Percentiles rank a stretch among this genome's conserved stretches.
Evolutionary conservation across 805 yeast genomes (phyloP).

Genomic region (Yarrowia sp.): DNA sequence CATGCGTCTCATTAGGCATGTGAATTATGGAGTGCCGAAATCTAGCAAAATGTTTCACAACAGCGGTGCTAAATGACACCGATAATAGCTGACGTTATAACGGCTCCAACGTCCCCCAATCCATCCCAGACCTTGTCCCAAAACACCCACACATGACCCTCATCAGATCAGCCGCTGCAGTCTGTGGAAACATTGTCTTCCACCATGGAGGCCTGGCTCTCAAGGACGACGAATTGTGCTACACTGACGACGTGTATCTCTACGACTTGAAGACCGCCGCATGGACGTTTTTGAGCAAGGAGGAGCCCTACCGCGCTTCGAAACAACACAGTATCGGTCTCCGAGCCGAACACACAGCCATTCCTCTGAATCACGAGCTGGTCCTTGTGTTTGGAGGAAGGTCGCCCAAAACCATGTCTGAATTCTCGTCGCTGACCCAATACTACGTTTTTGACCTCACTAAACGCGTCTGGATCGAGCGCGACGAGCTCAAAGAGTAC

Average conservation of each 20-base stretch:
- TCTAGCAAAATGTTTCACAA: slow-evolving; percentile 17
- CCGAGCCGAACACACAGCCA: slow-evolving; percentile 27
- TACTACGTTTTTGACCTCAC: slow-evolving; percentile 26
- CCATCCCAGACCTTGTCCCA: not conserved
- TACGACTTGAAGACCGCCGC: slow-evolving; percentile 27
- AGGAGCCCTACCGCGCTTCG: slow-evolving; percentile 24
- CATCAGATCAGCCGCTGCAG: slow-evolving; percentile 30
- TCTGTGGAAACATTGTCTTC: slow-evolving; percentile 26
- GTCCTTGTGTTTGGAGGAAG: slow-evolving; percentile 28
- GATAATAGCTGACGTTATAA: slow-evolving; percentile 20
- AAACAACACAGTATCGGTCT: slow-evolving; percentile 32
- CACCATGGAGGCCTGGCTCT: slow-evolving; percentile 37
- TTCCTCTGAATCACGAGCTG: slow-evolving; percentile 23
- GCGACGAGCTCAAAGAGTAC: slow-evolving; percentile 16
- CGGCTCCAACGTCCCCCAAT: slow-evolving; percentile 20
- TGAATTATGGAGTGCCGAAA: slow-evolving; percentile 22
- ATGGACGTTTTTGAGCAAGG: slow-evolving; percentile 34
- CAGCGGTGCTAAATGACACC: slow-evolving; percentile 2
- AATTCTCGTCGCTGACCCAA: slow-evolving; percentile 22
- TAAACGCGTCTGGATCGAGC: slow-evolving; percentile 22
- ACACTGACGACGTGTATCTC: slow-evolving; percentile 36
- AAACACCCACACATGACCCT: slow-evolving; percentile 2
- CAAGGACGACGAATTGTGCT: slow-evolving; percentile 33
- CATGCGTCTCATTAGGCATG: slow-evolving; percentile 34
- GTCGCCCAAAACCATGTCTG: slow-evolving; percentile 18